Base-by-base conservation (phyloP, 169 alveolate genomes). In the Plasmodium knowlesi region DNA sequence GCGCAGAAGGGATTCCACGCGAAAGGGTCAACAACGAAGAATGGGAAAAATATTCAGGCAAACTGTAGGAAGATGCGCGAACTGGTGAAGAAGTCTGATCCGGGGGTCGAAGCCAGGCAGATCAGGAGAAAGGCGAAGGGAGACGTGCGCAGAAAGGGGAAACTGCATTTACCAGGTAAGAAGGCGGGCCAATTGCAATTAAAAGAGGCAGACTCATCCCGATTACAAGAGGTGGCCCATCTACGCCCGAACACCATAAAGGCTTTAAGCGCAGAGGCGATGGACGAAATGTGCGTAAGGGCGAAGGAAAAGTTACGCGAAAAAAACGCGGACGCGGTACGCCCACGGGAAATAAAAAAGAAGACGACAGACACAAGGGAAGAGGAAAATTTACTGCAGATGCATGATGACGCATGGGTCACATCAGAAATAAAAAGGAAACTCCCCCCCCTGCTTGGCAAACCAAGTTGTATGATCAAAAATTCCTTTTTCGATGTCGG, bases 401-500 rank as follows among this genome's bases (percentile, higher is more conserved):
- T 43, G 53, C 53, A 43, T 43, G 53, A 43, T 10, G 53, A 43
- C 53, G 53, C 53, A 8, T 16, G 53, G 53, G 53, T 6, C 4
- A 43, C 22, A 19, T 5, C 14, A 5, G 41, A 32, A 39, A 43
- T 14, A 37, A 81, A 81, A 81, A 81, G 5, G 16, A 81, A 76
- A 76, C 30, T 57, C 30, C 2, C 30, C 12, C 73, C 73, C 12
- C n/a, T 22, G 30, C 8, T 12, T 57, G 73, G 30, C 9, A 10
- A 57, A 30, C 30, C 73, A 57, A 34, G 54, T 34, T 76, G 25
- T 12, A 16, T 22, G 43, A 76, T 12, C 32, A 37, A 76, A 76
- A 76, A 76, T 22, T 22, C 28, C 39, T 81, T 81, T 81, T 37
- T 81, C 54, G 37, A 81, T 41, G 19, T 81, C 34, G 88, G 88